phyloP scores from a whole-genome alignment of 2,329 filamentous ascomycete species.

The Phaeophleospora eucalypticola region DNA sequence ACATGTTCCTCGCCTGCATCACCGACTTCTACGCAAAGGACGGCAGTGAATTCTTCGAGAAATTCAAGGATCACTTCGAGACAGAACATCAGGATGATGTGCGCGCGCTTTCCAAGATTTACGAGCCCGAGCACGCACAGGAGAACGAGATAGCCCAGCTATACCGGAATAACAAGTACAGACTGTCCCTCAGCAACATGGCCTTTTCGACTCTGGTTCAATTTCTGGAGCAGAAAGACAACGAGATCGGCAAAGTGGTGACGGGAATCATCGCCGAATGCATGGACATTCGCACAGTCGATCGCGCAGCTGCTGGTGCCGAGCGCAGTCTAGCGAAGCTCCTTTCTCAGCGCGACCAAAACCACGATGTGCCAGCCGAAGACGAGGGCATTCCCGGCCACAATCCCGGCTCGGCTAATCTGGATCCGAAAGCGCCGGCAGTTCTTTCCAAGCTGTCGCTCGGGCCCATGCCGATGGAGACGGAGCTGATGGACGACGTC shows the following conservation, averaged over 20 bases:
- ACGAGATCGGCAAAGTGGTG: conserved; percentile 74
- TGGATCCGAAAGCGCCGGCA: conserved; percentile 54
- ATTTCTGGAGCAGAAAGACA: conserved; percentile 82
- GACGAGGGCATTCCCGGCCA: conserved; percentile 68
- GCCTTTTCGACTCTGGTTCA: conserved; percentile 79
- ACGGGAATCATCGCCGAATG: conserved; percentile 65
- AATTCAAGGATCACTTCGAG: conserved; percentile 67
- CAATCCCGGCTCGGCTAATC: conserved; percentile 60
- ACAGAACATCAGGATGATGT: conserved; percentile 77
- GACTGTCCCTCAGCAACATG: conserved; percentile 81
- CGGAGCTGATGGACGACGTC: conserved; percentile 77
- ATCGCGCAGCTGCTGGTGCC: conserved; percentile 51
- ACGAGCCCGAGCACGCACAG: conserved; percentile 70
- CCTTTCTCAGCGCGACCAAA: conserved; percentile 51
- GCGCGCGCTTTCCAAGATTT: conserved; percentile 67
- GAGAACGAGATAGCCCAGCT: conserved; percentile 74
- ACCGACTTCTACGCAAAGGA: conserved; percentile 67
- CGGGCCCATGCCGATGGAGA: conserved; percentile 78
- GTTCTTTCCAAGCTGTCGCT: conserved; percentile 65
- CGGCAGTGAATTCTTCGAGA: conserved; percentile 67
- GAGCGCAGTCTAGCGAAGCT: conserved; percentile 60
- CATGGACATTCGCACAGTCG: conserved; percentile 56
- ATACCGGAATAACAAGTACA: conserved; percentile 83
- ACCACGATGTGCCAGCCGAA: conserved; percentile 58
- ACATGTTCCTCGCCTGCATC: conserved; percentile 81